Evolutionary conservation across 192 early-diverging fungal species (phyloP).

Genomic region (Podochytrium sp.): DNA sequence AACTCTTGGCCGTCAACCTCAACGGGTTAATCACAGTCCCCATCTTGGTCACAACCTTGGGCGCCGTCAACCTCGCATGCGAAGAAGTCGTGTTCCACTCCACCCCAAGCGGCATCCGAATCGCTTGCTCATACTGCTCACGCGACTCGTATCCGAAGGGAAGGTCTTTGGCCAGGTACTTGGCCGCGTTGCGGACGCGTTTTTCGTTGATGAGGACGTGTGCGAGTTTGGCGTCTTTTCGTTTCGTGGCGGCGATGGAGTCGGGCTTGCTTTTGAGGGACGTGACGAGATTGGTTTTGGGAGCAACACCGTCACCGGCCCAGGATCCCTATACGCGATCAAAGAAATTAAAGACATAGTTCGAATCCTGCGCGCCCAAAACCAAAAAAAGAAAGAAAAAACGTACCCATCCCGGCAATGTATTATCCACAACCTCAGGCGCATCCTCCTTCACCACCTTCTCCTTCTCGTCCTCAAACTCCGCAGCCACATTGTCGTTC

Average conservation of each 20-base stretch:
- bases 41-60: constrained; percentile 79
- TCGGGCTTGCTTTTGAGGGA: constrained; percentile 50
- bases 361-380: too few relatives aligned
- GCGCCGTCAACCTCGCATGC: constrained; percentile 75
- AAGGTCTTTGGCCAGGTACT: constrained; percentile 72
- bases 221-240: constrained; percentile 69
- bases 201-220: constrained; percentile 96
- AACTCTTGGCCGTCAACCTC: constrained; percentile 7
- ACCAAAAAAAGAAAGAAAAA: background rate
- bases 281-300: constrained; percentile 66
- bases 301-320: constrained; percentile 68
- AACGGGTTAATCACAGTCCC: constrained; percentile 90
- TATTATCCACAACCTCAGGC: constrained; percentile 79
- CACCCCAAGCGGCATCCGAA: constrained; percentile 87
- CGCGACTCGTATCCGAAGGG: constrained; percentile 83
- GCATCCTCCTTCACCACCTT: constrained; percentile 70
- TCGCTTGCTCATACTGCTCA: constrained; percentile 88
- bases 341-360: constrained; percentile 1
- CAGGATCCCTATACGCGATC: constrained; percentile 66
- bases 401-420: constrained; percentile 87
- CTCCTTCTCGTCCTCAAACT: constrained; percentile 90
- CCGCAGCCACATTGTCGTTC: constrained; percentile 84
- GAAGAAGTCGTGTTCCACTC: constrained; percentile 91
- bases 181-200: constrained; percentile 69
- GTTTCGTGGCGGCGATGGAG: constrained; percentile 40